Conservation (phyloP, 257 asterid species). For the Echium plantagineum region DNA sequence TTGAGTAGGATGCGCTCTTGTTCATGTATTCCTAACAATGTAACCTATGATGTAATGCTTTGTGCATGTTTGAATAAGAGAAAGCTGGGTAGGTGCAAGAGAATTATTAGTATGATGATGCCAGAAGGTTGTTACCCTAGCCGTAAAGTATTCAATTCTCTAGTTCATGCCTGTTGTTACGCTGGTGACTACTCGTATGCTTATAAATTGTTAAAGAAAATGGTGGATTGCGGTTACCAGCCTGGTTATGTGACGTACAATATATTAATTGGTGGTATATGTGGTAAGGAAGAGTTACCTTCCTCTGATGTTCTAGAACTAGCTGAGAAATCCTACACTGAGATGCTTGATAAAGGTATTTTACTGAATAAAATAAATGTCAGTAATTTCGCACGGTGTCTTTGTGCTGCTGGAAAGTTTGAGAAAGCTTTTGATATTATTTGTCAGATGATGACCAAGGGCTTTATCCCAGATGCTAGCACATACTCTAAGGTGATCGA, state of each 20-base stretch:
- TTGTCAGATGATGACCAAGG: conserved; percentile 67
- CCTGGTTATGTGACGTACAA: conserved; percentile 88
- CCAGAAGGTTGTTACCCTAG: conserved; percentile 90
- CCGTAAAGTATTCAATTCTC: conserved; percentile 72
- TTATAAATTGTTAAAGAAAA: conserved; percentile 72
- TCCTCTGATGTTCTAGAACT: conserved; percentile 41
- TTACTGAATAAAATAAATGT: conserved; percentile 67
- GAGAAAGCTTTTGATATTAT: conserved; percentile 60
- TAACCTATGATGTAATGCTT: conserved; percentile 63
- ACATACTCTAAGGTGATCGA: conserved; percentile 77
- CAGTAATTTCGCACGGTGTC: conserved; percentile 61
- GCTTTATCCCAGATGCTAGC: conserved; percentile 72
- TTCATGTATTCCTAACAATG: conserved; percentile 74
- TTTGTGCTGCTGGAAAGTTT: conserved; percentile 58
- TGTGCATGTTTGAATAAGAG: conserved; percentile 78
- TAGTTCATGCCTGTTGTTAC: conserved; percentile 72
- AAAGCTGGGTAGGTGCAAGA: conserved; percentile 77
- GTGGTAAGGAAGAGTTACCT: conserved; percentile 62
- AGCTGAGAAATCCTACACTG: conserved; percentile 71
- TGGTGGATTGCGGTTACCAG: conserved; percentile 57
- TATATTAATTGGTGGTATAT: conserved; percentile 75
- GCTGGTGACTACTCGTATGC: conserved; percentile 66
- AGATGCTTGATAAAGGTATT: conserved; percentile 56
- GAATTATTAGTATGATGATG: conserved; percentile 82
- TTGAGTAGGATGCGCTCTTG: conserved; percentile 59